Base-by-base conservation (phyloP, 306 rosid species). In the Citrullus amarus region DNA sequence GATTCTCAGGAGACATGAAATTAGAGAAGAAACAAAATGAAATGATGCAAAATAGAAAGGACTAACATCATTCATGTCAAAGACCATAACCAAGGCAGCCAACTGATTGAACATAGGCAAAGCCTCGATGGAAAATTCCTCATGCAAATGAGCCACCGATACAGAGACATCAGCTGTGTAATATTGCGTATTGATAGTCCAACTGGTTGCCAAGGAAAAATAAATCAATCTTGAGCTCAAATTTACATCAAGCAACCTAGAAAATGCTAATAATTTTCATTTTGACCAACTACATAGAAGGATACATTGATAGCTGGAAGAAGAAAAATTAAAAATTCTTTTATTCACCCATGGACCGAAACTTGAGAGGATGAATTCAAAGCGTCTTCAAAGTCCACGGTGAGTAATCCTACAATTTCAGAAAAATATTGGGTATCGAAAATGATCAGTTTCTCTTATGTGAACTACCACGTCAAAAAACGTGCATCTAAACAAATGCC, bases 1-100 rank as follows among this genome's bases (percentile, higher is more conserved):
- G 11, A 65, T 18, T 39, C 43, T 54, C 32, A 17, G 6, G 17
- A 67, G 54, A 67, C 74, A 39, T 67, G 28, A 39, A 43, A n/a
- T 67, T 41, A n/a, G 34, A 67, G 53, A 41, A 67, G 6, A 18
- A 67, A n/a, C 54, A 4, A 66, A 67, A 67, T 67, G 2, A 67
- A 8, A 41, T 41, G 17, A 10, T 9, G 53, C 17, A 13, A 44
- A 25, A 44, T 69, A 38, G 44, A 85, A 79, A 80, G 84, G 48
- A 80, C 88, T 80, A 82, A 93, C 98, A 77, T 90, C 96, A 78
- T 65, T 88, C 89, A 91, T 81, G 86, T 94, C 91, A 78, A 88
- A 92, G 79, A 92, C 94, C 96, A 94, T 86, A 76, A 94, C 91
- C 85, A 93, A 83, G 76, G 97, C 96, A 12, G 83, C 86, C 87